Base-by-base conservation (phyloP, 441 rosid species). In the Lepidium campestre region DNA sequence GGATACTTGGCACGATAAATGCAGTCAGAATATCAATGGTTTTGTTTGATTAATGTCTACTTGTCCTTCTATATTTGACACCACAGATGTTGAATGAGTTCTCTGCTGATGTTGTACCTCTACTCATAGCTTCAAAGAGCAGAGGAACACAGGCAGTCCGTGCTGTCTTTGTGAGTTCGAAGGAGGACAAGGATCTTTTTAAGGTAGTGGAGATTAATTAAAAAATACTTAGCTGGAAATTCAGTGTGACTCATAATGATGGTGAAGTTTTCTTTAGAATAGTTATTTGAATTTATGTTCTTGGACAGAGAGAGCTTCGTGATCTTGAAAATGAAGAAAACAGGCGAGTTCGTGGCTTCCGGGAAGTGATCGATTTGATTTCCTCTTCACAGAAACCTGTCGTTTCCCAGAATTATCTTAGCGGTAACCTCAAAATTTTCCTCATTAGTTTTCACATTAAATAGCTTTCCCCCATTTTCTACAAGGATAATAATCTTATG, bases 351-450 rank as follows among this genome's bases (percentile, higher is more conserved):
- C 83, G 87, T 77, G 97, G 98, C 68, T 93, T 93, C 60, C 81
- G 96, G 52, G 97, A 90, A 82, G 94, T 90, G 84, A 71, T 93
- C 35, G 97, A 93, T 76, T 73, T 86, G 85, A 84, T 93, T 62
- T 86, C 93, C 69, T 80, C 89, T 85, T 90, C 96, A 48, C 79
- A 76, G 85, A 90, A 84, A 73, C 92, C 94, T 75, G 71, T 86
- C 46, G 82, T 93, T 83, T 84, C 87, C 78, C 77, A 79, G 81
- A 86, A 86, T 81, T 80, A 87, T 72, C 88, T 90, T 75, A 79
- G 84, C 68, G 98, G 98, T 93, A 41, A 59, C 76, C 70, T 80
- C 80, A 70, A 25, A 58, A 29, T 4, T 29, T 11, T 35, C 17
- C 47, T 60, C 36, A 34, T 44, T 67, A 7, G 52, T 73, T 53